Percentiles rank a stretch among this genome's conserved stretches.
Conservation (phyloP, 768 basidiomycete genomes). For the Naganishia vaughanmartiniae region DNA sequence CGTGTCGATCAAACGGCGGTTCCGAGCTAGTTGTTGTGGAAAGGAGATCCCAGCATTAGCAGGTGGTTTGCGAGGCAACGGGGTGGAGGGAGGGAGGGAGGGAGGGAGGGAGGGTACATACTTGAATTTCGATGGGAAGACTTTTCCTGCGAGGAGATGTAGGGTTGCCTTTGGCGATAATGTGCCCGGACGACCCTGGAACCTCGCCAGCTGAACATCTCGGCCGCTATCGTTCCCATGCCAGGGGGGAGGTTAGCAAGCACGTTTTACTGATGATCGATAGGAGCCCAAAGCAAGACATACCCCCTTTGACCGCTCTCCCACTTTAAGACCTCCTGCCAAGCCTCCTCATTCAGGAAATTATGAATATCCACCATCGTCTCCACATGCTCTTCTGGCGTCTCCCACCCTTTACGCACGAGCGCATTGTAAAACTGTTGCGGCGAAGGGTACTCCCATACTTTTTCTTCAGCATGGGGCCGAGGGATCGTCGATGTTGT, state of each 20-base stretch:
- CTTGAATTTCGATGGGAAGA: slow-evolving; percentile 88
- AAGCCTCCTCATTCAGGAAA: slow-evolving; percentile 93
- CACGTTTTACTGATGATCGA: neutral
- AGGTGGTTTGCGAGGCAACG: too few relatives aligned
- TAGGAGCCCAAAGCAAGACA: slow-evolving; percentile 39
- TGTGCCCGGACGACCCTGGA: slow-evolving; percentile 87
- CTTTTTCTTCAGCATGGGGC: slow-evolving; percentile 41
- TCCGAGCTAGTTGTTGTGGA: slow-evolving; percentile 61
- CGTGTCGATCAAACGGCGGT: slow-evolving; percentile 95
- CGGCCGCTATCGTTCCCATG: slow-evolving; percentile 57
- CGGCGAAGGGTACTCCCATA: slow-evolving; percentile 94
- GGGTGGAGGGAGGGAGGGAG: too few relatives aligned
- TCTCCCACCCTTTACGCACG: slow-evolving; percentile 93
- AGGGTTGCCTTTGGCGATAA: slow-evolving; percentile 90
- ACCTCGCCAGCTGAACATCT: slow-evolving; percentile 71
- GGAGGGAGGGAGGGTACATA: slow-evolving; percentile 54
- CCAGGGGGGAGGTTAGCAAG: neutral
- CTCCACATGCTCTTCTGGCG: slow-evolving; percentile 88
- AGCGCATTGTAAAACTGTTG: slow-evolving; percentile 98
- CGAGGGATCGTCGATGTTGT: slow-evolving; percentile 83
- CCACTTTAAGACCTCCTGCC: slow-evolving; percentile 92
- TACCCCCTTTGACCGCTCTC: slow-evolving; percentile 68
- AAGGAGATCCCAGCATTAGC: neutral
- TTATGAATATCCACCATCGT: slow-evolving; percentile 99
- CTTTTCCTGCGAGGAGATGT: slow-evolving; percentile 79